Conservation (phyloP, 768 basidiomycete species). For the Neoboletus magnificus region DNA sequence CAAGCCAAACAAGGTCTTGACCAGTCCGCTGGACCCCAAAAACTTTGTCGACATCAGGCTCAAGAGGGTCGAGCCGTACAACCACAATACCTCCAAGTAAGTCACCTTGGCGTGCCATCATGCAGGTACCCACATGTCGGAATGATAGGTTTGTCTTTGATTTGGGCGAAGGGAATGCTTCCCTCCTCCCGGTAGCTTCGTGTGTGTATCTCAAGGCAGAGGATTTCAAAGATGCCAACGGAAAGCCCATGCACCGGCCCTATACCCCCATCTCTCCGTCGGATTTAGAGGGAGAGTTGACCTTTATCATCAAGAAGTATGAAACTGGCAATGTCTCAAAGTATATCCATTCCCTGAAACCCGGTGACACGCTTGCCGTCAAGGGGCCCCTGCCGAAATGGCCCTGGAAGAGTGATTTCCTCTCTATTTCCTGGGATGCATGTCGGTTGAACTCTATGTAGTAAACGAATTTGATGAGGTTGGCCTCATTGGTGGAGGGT, state of each 20-base stretch:
- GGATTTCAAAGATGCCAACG: conserved; percentile 68
- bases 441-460: conserved; percentile 28
- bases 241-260: conserved; percentile 84
- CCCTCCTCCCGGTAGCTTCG: conserved; percentile 75
- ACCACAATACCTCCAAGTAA: conserved; percentile 88
- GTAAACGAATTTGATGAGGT: conserved; percentile 84
- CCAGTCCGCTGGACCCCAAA: conserved; percentile 71
- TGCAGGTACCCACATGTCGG: background rate
- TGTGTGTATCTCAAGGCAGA: conserved; percentile 77
- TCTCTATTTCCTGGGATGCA: background rate
- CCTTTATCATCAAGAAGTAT: conserved; percentile 82
- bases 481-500: conserved; percentile 89
- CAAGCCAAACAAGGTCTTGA: conserved; percentile 42
- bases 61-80: conserved; percentile 79
- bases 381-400: conserved; percentile 93
- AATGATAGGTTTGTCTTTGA: conserved; percentile 68
- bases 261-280: conserved; percentile 91
- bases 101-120: conserved; percentile 15
- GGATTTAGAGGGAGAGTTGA: conserved; percentile 69
- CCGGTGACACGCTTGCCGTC: conserved; percentile 77
- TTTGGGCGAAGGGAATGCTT: conserved; percentile 73
- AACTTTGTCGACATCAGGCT: conserved; percentile 80
- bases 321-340: conserved; percentile 82
- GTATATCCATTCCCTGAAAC: conserved; percentile 75
- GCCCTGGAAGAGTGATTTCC: conserved; percentile 67